These are phyloP conservation scores for Pharnaceum exiguum DNA, from an alignment of 148 eudicot species.

Conservation along the genomic window DNA sequence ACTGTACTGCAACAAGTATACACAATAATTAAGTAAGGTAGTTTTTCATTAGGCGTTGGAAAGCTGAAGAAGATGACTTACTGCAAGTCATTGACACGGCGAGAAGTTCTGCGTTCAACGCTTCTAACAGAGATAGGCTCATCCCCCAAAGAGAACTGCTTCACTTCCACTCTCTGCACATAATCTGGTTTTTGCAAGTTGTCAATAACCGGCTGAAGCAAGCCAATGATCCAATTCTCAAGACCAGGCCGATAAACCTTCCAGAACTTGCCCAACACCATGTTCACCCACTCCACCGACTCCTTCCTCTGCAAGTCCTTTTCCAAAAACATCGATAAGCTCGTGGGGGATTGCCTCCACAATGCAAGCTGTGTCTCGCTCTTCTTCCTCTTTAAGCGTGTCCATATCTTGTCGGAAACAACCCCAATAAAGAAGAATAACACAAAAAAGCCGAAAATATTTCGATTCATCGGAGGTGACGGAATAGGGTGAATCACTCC, in stretches of 20 bases:
- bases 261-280: constrained; percentile 98
- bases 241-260: constrained; percentile 78
- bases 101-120: constrained; percentile 92
- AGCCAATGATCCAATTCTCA: constrained; percentile 90
- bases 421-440: constrained; percentile 93
- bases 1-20: neutral
- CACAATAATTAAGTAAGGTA: neutral
- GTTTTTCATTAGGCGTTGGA: no score
- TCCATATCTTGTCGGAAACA: constrained; percentile 83
- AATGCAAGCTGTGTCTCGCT: constrained; percentile 32
- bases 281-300: constrained; percentile 98
- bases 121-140: constrained; percentile 93
- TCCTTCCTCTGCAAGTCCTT: constrained; percentile 96
- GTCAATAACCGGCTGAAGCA: constrained; percentile 93
- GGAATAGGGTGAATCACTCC: constrained; percentile 93
- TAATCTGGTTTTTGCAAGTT: constrained; percentile 85
- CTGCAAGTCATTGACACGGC: constrained; percentile 90
- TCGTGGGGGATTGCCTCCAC: constrained; percentile 71
- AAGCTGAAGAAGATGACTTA: constrained; percentile 33
- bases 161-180: constrained; percentile 88
- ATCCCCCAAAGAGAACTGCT: constrained; percentile 92
- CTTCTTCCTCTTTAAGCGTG: constrained; percentile 50
- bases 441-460: constrained; percentile 61
- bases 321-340: constrained; percentile 67
- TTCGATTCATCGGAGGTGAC: constrained; percentile 68